Evolutionary conservation across 116 monocot species (phyloP).

Genomic region (Phalaenopsis hybrid): DNA sequence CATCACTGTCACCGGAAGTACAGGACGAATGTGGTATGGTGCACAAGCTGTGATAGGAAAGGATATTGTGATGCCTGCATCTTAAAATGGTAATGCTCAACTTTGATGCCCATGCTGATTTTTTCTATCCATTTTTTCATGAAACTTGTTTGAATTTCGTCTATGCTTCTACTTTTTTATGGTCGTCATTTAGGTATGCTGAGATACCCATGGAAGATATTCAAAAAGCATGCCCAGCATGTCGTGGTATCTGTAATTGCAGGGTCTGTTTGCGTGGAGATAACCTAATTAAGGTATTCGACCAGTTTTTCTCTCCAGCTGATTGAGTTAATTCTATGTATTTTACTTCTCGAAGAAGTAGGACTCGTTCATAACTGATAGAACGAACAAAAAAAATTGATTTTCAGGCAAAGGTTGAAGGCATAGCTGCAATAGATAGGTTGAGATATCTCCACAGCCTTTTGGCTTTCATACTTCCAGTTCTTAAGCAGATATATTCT

Average conservation of each 20-base stretch:
- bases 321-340: background rate
- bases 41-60: slow-evolving; percentile 57
- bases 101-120: background rate
- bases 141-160: background rate
- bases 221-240: slow-evolving; percentile 69
- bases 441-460: slow-evolving; percentile 74
- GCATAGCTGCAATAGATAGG: slow-evolving; percentile 58
- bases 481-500: slow-evolving; percentile 67
- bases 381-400: background rate
- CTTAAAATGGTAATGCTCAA: slow-evolving; percentile 47
- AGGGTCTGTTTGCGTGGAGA: slow-evolving; percentile 60
- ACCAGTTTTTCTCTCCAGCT: background rate
- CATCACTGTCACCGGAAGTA: slow-evolving; percentile 78
- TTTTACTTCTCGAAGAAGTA: background rate
- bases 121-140: slow-evolving; percentile 3
- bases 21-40: slow-evolving; percentile 45
- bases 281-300: slow-evolving; percentile 73
- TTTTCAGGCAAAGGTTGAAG: slow-evolving; percentile 62
- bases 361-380: background rate
- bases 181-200: slow-evolving; percentile 42
- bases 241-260: slow-evolving; percentile 88
- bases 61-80: slow-evolving; percentile 78
- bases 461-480: slow-evolving; percentile 62
- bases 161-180: background rate
- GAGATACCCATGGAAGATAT: slow-evolving; percentile 77